Conservation (phyloP, 208 protist genomes). For the Leishmania braziliensis region DNA sequence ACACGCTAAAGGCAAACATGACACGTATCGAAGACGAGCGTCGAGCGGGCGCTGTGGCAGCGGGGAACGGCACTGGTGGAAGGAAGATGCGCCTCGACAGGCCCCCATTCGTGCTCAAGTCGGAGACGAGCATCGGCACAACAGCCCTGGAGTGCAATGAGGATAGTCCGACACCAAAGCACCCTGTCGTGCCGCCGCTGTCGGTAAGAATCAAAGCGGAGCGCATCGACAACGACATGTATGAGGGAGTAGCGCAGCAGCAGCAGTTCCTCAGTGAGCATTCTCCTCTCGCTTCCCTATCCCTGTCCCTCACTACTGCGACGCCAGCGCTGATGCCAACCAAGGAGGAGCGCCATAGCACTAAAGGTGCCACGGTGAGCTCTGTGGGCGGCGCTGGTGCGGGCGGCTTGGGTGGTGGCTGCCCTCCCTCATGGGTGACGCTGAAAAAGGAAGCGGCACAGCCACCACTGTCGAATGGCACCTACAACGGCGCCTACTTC, state of each 20-base stretch:
- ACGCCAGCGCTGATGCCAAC: not conserved
- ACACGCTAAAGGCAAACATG: constrained; percentile 15
- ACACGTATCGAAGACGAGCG: constrained; percentile 27
- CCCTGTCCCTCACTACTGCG: not conserved
- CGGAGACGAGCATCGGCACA: not conserved
- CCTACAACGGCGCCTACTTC: constrained; percentile 27
- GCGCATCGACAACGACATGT: not conserved
- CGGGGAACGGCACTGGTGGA: constrained; percentile 14
- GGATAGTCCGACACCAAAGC: not conserved
- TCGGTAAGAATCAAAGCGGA: constrained; percentile 1
- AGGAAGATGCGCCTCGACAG: not conserved
- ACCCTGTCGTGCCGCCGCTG: not conserved
- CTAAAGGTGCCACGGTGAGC: not conserved
- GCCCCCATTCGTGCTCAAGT: not conserved
- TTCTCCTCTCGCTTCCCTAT: not conserved
- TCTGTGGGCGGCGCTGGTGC: not conserved
- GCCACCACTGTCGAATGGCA: not conserved
- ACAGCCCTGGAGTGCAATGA: not conserved
- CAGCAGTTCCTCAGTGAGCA: not conserved
- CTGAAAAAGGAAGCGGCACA: constrained; percentile 6
- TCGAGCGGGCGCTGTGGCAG: constrained; percentile 17
- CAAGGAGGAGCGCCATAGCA: not conserved
- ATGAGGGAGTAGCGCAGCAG: not conserved
- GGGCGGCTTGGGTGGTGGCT: not conserved
- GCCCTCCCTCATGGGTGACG: constrained; percentile 18